Evolutionary conservation across 2,329 filamentous ascomycete species (phyloP).

Genomic region (Triangularia verruculosa): DNA sequence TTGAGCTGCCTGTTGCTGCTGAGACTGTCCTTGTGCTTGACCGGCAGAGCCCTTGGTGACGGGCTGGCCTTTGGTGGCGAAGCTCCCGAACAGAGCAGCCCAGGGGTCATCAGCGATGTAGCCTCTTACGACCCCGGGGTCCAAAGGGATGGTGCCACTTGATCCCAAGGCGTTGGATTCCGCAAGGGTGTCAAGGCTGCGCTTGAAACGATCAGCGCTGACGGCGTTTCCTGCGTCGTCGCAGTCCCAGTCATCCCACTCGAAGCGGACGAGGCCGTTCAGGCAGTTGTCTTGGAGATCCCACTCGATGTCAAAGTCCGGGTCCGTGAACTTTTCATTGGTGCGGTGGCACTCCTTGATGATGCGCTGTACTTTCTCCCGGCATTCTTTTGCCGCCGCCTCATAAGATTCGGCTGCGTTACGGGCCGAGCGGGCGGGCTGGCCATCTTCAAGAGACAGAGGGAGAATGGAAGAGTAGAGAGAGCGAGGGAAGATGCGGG

Average conservation of each 20-base stretch:
- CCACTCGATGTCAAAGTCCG: conserved; percentile 43
- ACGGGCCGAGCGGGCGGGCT: conserved; percentile 37
- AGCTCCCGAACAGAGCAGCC: background rate
- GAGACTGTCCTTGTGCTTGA: background rate
- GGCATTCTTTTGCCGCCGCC: conserved; percentile 40
- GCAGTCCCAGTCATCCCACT: background rate
- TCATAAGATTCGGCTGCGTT: conserved; percentile 44
- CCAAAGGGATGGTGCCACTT: conserved; percentile 22
- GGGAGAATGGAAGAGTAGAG: conserved; percentile 2
- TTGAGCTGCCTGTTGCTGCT: background rate
- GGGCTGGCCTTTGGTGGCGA: background rate
- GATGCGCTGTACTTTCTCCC: conserved; percentile 39
- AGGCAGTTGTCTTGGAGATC: conserved; percentile 40
- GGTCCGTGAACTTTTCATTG: conserved; percentile 45
- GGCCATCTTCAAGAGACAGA: conserved; percentile 23
- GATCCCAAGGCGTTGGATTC: conserved; percentile 26
- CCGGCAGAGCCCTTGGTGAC: background rate
- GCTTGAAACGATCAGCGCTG: conserved; percentile 25
- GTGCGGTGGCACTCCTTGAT: conserved; percentile 43
- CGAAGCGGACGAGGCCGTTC: conserved; percentile 29
- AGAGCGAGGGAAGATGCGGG: conserved; percentile 6
- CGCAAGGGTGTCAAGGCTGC: conserved; percentile 26
- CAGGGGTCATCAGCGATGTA: conserved; percentile 23
- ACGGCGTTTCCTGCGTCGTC: conserved; percentile 16
- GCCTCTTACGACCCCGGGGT: conserved; percentile 22